Percentiles rank a stretch among this genome's conserved stretches.
Evolutionary conservation across 257 asterid genomes (phyloP).

Genomic region (Solanum clarkiae): DNA sequence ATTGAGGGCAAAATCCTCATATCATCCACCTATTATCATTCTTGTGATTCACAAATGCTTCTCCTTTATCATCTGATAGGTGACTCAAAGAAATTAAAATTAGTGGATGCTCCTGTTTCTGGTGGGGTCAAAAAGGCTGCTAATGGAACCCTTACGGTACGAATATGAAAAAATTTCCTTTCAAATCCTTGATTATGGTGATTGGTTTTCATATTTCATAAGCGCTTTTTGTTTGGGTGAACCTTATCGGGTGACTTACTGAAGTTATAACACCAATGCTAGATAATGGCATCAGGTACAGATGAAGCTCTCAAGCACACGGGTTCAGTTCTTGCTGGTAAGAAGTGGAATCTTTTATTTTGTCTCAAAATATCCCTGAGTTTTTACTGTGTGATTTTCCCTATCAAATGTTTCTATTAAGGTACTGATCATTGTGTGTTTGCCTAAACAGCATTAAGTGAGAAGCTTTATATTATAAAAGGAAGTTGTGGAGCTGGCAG

Average conservation of each 20-base stretch:
- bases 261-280: conserved; percentile 10
- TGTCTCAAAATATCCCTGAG: background rate
- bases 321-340: conserved; percentile 86
- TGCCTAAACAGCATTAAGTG: conserved; percentile 62
- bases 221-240: background rate
- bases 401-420: background rate
- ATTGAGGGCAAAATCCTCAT: background rate
- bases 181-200: background rate
- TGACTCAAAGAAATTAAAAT: conserved; percentile 64
- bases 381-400: background rate
- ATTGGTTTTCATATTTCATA: background rate
- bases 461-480: conserved; percentile 84
- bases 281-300: conserved; percentile 96
- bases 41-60: background rate
- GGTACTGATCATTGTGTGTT: conserved; percentile 3
- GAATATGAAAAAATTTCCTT: conserved; percentile 11
- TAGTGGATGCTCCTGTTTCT: conserved; percentile 98
- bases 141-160: conserved; percentile 85
- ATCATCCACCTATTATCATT: background rate
- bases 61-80: conserved; percentile 19
- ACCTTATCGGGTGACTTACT: conserved; percentile 3
- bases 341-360: conserved; percentile 1
- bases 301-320: conserved; percentile 85
- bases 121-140: conserved; percentile 97
- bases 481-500: conserved; percentile 99